Base-by-base conservation (phyloP, 192 early-diverging fungal species). In the Linnemannia elongata region DNA sequence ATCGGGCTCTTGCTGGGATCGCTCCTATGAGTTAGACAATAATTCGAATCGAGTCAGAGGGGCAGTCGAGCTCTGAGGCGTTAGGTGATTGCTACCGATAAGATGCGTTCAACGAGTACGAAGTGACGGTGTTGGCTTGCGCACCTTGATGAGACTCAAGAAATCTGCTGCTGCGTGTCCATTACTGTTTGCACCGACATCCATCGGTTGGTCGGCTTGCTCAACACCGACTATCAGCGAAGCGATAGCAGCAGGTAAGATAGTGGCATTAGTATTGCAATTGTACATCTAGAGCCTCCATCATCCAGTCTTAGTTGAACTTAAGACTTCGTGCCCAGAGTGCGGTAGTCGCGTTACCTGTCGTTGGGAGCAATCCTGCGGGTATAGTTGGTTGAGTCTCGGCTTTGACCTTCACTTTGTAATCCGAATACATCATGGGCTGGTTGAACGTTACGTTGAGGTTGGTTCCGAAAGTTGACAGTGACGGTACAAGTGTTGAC, bases 341-440 rank as follows among this genome's bases (percentile, higher is more conserved):
- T 42, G 18, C 69, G 27, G 35, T 6, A 22, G 2, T 10, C 30
- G 22, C 24, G 22, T 52, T 78, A 69, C 70, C 69, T 78, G 71
- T 13, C 49, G 75, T 57, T 44, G 69, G 54, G 9, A 60, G 5
- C 27, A 66, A 66, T 52, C 33, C 74, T 55, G 74, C 27, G 74
- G 52, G 74, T 75, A 75, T 55, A 75, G 74, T 75, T 75, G 52
- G 55, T 52, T 66, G 60, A 52, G 49, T 52, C 49, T 52, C 18
- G 3, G 60, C 60, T 33, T 66, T 66, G 30, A 30, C 27, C 60
- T 33, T 66, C 2, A 66, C 60, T 66, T 86, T 80, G 79, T 86
- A 86, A 13, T 86, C 83, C 66, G 83, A 86, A 55, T 86, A 86
- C 83, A 86, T 86, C 83, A 86, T 86, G 9, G 83, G 83, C 83